These are phyloP conservation scores for Geranium brycei DNA, from an alignment of 345 rosid genomes.

Conservation along the genomic window DNA sequence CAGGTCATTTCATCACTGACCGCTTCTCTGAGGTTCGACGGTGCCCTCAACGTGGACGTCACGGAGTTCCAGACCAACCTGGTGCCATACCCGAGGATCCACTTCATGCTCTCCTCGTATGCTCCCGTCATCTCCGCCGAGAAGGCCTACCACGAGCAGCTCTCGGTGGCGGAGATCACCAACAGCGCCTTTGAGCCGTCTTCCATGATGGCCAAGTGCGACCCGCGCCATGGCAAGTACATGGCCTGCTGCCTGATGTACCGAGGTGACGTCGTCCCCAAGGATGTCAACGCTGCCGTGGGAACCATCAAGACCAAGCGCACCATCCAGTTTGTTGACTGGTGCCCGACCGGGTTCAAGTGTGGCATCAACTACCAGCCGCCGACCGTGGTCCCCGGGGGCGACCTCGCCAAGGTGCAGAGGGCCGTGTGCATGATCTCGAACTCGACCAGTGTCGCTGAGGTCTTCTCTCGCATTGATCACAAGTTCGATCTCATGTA, in stretches of 20 bases:
- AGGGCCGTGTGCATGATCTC: conserved; percentile 77
- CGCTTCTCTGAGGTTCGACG: conserved; percentile 70
- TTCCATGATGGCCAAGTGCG: conserved; percentile 50
- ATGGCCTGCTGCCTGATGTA: conserved; percentile 81
- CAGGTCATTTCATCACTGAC: conserved; percentile 68
- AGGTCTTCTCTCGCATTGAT: conserved; percentile 63
- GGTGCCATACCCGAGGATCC: conserved; percentile 77
- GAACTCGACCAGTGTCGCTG: conserved; percentile 69
- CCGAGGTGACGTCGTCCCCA: conserved; percentile 73
- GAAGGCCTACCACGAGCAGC: conserved; percentile 43
- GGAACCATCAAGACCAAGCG: conserved; percentile 68
- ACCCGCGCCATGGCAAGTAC: conserved; percentile 81
- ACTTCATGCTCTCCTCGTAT: conserved; percentile 74
- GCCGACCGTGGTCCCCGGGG: conserved; percentile 73
- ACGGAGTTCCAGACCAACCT: conserved; percentile 71
- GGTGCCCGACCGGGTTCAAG: conserved; percentile 80
- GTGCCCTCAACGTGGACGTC: conserved; percentile 68
- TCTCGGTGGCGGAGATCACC: conserved; percentile 54
- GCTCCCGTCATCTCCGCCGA: conserved; percentile 66
- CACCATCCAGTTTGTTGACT: conserved; percentile 62
- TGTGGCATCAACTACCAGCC: conserved; percentile 74
- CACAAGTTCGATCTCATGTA: conserved; percentile 74
- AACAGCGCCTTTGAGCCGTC: conserved; percentile 39
- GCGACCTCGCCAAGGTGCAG: conserved; percentile 70
- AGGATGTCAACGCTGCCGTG: conserved; percentile 63